Percentiles rank a stretch among this genome's conserved stretches.
phyloP scores from a whole-genome alignment of 306 rosid species.

The Trichosanthes truncata region DNA sequence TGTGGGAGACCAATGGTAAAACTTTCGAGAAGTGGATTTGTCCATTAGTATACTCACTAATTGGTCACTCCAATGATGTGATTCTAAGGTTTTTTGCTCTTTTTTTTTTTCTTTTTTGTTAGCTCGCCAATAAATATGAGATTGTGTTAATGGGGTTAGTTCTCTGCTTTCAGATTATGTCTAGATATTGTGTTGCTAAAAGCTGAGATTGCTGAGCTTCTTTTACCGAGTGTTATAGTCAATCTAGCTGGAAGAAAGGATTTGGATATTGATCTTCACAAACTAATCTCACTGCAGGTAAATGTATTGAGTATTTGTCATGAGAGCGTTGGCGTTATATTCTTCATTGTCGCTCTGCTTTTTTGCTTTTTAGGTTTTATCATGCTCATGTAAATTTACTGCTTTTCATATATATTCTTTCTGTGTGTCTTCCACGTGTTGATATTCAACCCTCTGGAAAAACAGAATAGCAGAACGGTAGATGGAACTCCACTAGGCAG shows the following conservation, averaged over 20 bases:
- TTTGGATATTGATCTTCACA: conserved; percentile 51
- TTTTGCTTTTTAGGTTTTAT: neutral
- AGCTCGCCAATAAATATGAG: neutral
- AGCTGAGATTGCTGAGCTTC: conserved; percentile 87
- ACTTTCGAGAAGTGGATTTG: conserved; percentile 81
- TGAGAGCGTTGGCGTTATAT: neutral
- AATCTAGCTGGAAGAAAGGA: conserved; percentile 73
- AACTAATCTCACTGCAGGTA: conserved; percentile 60
- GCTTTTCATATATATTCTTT: neutral
- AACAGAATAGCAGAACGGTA: neutral
- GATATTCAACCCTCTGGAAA: neutral
- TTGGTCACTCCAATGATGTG: conserved; percentile 62
- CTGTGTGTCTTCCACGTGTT: neutral
- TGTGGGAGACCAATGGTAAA: conserved; percentile 67
- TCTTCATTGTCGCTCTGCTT: neutral
- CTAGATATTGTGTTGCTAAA: conserved; percentile 63
- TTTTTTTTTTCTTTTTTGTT: neutral
- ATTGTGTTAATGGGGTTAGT: neutral
- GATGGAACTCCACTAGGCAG: neutral
- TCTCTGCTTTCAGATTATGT: conserved; percentile 59
- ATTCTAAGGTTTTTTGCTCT: conserved; percentile 44
- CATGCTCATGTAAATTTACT: neutral
- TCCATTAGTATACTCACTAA: conserved; percentile 59
- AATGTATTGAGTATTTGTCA: neutral
- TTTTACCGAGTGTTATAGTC: conserved; percentile 65